Evolutionary conservation across 108 stramenopile genomes (phyloP).

Genomic region (Stephanodiscus triporus): DNA sequence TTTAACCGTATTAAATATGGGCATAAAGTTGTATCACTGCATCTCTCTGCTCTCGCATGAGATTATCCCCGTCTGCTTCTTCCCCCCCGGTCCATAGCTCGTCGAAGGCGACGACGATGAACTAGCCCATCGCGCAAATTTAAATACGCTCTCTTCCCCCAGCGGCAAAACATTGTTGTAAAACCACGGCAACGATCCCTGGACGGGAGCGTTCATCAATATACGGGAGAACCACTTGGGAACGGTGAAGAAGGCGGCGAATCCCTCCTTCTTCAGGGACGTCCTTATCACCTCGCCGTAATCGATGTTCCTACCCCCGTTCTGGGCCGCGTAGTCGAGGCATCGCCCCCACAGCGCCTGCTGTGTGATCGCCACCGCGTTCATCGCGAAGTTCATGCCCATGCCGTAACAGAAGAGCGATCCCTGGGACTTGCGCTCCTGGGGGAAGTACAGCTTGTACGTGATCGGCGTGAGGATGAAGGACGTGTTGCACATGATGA

Average conservation of each 20-base stretch:
- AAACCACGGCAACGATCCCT: slow-evolving; percentile 78
- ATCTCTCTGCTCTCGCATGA: not conserved
- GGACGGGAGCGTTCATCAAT: slow-evolving; percentile 81
- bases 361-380: slow-evolving; percentile 77
- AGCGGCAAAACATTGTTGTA: slow-evolving; percentile 82
- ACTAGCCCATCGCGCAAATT: slow-evolving; percentile 16
- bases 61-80: not conserved
- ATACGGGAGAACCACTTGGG: slow-evolving; percentile 78
- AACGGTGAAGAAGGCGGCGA: slow-evolving; percentile 71
- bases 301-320: slow-evolving; percentile 44
- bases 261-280: slow-evolving; percentile 59
- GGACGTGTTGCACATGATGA: slow-evolving; percentile 69
- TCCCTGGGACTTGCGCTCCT: slow-evolving; percentile 62
- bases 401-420: slow-evolving; percentile 76
- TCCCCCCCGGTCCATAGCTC: not conserved
- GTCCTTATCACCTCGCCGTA: slow-evolving; percentile 57
- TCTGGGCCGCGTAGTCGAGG: slow-evolving; percentile 53
- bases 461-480: slow-evolving; percentile 75
- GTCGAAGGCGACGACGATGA: slow-evolving; percentile 11
- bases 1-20: not conserved
- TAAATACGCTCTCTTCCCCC: slow-evolving; percentile 60
- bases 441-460: slow-evolving; percentile 74
- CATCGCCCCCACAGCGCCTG: slow-evolving; percentile 80
- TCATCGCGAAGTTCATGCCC: slow-evolving; percentile 74
- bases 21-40: not conserved